Percentiles rank a stretch among this genome's conserved stretches.
phyloP scores from a whole-genome alignment of 2,329 filamentous ascomycete genomes.

The Fusarium longipes region DNA sequence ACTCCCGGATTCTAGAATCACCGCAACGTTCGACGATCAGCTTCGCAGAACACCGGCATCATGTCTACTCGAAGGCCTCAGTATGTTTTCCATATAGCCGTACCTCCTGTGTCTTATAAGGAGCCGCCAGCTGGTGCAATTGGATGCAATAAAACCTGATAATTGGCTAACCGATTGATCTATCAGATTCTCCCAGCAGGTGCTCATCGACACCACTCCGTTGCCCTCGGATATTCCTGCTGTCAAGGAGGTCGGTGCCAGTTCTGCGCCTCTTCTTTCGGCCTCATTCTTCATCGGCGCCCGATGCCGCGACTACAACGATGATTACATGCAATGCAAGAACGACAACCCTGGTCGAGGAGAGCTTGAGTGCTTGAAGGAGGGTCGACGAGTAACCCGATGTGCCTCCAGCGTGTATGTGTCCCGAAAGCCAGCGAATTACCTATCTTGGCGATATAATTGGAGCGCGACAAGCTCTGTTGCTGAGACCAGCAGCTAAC shows the following conservation, averaged over 20 bases:
- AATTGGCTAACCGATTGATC: slow-evolving; percentile 48
- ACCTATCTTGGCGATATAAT: not conserved
- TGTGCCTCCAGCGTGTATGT: slow-evolving; percentile 96
- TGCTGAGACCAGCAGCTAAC: slow-evolving; percentile 27
- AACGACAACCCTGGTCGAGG: slow-evolving; percentile 89
- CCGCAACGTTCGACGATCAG: slow-evolving; percentile 45
- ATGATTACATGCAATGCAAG: slow-evolving; percentile 99
- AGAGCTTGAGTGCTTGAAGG: slow-evolving; percentile 94
- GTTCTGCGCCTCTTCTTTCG: slow-evolving; percentile 89
- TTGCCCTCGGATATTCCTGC: slow-evolving; percentile 91
- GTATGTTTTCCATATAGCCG: slow-evolving; percentile 49
- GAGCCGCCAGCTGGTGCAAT: slow-evolving; percentile 36
- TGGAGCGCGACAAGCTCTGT: not conserved
- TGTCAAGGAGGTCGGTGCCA: slow-evolving; percentile 92
- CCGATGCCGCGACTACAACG: slow-evolving; percentile 93
- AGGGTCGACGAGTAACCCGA: slow-evolving; percentile 94
- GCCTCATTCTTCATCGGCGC: slow-evolving; percentile 98
- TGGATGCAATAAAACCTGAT: slow-evolving; percentile 30
- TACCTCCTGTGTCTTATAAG: not conserved
- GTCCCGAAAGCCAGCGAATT: not conserved
- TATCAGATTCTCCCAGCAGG: slow-evolving; percentile 89
- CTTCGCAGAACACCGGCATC: slow-evolving; percentile 48
- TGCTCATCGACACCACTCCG: slow-evolving; percentile 95
- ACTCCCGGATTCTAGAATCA: slow-evolving; percentile 46
- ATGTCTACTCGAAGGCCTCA: slow-evolving; percentile 58